These are phyloP conservation scores for Bacidia rubella DNA, from an alignment of 495 filamentous ascomycete species.

Conservation along the genomic window DNA sequence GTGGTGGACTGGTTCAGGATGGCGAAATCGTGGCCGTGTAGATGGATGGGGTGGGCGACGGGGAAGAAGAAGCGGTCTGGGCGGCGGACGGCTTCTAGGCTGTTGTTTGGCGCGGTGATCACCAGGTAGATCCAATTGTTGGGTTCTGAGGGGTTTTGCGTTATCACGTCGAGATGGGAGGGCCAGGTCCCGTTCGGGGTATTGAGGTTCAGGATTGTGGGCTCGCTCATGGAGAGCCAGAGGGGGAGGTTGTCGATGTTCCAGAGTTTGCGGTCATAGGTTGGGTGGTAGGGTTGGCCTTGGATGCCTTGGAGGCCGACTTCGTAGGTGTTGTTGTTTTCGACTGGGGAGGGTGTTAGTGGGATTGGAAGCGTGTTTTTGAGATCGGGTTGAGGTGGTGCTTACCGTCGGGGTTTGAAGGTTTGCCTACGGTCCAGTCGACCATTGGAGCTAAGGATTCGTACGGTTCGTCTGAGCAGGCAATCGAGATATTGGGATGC, in stretches of 20 bases:
- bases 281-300: too few relatives aligned
- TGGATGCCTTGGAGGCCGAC: too few relatives aligned
- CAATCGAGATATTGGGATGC: conserved; percentile 7
- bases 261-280: too few relatives aligned
- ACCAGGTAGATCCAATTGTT: conserved; percentile 9
- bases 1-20: conserved; percentile 34
- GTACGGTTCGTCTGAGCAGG: conserved; percentile 21
- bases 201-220: too few relatives aligned
- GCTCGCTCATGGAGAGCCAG: too few relatives aligned
- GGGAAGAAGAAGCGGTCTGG: not conserved
- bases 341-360: not conserved
- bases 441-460: conserved; percentile 20
- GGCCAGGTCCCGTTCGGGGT: conserved; percentile 23
- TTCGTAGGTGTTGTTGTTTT: too few relatives aligned
- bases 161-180: conserved; percentile 21
- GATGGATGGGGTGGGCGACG: conserved; percentile 26
- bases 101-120: not conserved
- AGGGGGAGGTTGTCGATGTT: too few relatives aligned
- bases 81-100: not conserved
- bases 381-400: not conserved
- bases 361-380: not conserved
- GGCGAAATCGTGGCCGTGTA: conserved; percentile 48
- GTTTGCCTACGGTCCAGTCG: conserved; percentile 5
- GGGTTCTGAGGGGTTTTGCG: conserved; percentile 20
- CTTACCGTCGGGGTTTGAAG: conserved; percentile 3